Percentiles rank a stretch among this genome's conserved stretches.
Evolutionary conservation across 805 yeast species (phyloP).

Genomic region (Ogataea methylovora): DNA sequence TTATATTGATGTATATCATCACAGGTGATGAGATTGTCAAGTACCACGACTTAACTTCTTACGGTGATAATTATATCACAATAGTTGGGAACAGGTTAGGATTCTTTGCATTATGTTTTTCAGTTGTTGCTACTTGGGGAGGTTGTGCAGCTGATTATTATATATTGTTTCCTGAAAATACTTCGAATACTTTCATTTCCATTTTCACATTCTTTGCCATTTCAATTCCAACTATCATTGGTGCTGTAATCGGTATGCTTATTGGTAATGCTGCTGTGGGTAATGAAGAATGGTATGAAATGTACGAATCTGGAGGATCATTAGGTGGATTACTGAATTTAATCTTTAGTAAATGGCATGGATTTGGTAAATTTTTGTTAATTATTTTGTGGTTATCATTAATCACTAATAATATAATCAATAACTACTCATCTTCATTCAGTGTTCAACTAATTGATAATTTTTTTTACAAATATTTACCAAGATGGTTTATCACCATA

Average conservation of each 20-base stretch:
- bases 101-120: constrained; percentile 64
- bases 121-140: constrained; percentile 87
- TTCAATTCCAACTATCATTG: constrained; percentile 65
- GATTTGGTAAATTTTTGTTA: constrained; percentile 70
- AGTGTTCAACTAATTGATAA: constrained; percentile 60
- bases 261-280: constrained; percentile 59
- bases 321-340: constrained; percentile 64
- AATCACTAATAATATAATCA: constrained; percentile 74
- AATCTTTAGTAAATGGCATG: constrained; percentile 65
- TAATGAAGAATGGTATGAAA: constrained; percentile 47
- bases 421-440: constrained; percentile 76
- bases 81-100: constrained; percentile 63
- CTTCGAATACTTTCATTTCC: constrained; percentile 49
- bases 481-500: constrained; percentile 74
- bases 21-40: constrained; percentile 34
- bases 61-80: constrained; percentile 30
- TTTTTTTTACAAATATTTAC: constrained; percentile 46
- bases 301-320: constrained; percentile 53
- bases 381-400: constrained; percentile 65
- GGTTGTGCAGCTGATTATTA: constrained; percentile 81
- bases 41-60: constrained; percentile 29
- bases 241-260: constrained; percentile 67
- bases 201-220: constrained; percentile 59
- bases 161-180: constrained; percentile 68
- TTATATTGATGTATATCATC: constrained; percentile 59